Evolutionary conservation across 2,329 filamentous ascomycete species (phyloP).

Genomic region (Hypoxylon sp.): DNA sequence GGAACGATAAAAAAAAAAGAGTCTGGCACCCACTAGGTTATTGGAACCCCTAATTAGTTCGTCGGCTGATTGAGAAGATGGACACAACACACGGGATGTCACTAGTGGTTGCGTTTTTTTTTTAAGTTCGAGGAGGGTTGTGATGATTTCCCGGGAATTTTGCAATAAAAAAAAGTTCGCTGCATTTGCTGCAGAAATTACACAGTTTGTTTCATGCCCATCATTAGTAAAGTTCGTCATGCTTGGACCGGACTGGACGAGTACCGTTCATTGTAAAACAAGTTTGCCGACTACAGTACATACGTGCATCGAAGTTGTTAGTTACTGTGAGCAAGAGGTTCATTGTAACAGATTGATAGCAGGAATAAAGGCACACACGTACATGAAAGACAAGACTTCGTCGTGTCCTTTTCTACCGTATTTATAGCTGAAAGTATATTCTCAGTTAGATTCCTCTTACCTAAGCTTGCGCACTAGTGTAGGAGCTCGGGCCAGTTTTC

Average conservation of each 20-base stretch:
- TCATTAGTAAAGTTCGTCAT: not conserved
- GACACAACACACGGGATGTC: slow-evolving; percentile 21
- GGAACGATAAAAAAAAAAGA: slow-evolving; percentile 34
- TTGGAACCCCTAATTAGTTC: slow-evolving; percentile 38
- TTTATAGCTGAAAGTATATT: no score
- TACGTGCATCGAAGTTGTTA: slow-evolving; percentile 10
- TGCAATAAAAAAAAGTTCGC: slow-evolving; percentile 51
- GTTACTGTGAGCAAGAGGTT: no score
- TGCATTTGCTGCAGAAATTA: slow-evolving; percentile 20
- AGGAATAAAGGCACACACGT: no score
- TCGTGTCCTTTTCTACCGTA: no score
- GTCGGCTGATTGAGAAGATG: slow-evolving; percentile 33
- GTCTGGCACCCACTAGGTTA: slow-evolving; percentile 28
- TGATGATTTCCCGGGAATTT: slow-evolving; percentile 43
- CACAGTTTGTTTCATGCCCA: not conserved
- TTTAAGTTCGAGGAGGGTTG: slow-evolving; percentile 41
- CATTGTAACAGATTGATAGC: no score
- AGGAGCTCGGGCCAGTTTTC: slow-evolving; percentile 30
- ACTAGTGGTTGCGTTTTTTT: slow-evolving; percentile 25
- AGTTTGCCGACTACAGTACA: slow-evolving; percentile 2
- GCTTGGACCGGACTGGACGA: no score
- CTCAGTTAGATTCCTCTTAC: no score
- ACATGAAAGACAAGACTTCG: no score
- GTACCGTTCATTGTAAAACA: not conserved
- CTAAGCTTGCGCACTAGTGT: not conserved